A percentile compares a stretch with the other conserved stretches of the same genome.
phyloP scores from a whole-genome alignment of 2,329 filamentous ascomycete species.

The Eutypella sp. region DNA sequence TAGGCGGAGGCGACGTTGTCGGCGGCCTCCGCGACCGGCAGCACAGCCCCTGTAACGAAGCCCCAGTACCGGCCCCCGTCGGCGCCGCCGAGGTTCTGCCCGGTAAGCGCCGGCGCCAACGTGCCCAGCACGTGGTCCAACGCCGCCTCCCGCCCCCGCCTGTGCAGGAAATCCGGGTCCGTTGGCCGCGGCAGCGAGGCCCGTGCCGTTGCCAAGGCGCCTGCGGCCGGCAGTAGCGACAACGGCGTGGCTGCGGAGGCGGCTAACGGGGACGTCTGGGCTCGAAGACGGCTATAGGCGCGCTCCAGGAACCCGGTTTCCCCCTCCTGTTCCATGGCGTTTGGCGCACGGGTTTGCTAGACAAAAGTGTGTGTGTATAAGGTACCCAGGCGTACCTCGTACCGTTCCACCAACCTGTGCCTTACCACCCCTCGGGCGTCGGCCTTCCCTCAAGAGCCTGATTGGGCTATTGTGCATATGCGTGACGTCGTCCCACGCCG shows the following conservation, averaged over 20 bases:
- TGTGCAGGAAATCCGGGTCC: conserved; percentile 27
- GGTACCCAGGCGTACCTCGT: too few species aligned
- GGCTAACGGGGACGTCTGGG: conserved; percentile 2
- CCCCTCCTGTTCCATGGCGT: background rate
- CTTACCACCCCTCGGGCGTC: too few species aligned
- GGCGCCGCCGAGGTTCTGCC: conserved; percentile 48
- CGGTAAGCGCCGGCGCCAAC: conserved; percentile 59
- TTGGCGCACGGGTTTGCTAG: too few species aligned
- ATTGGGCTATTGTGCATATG: too few species aligned
- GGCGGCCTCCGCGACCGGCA: conserved; percentile 74
- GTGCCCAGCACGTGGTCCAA: conserved; percentile 39
- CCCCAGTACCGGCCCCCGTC: conserved; percentile 66
- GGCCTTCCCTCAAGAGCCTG: too few species aligned
- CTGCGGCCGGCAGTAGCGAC: conserved; percentile 34
- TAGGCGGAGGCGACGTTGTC: conserved; percentile 77
- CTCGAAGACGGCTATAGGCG: background rate
- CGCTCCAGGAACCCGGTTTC: conserved; percentile 9
- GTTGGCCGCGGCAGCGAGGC: conserved; percentile 33
- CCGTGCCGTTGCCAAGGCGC: conserved; percentile 32
- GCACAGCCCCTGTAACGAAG: conserved; percentile 79
- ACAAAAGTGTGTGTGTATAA: too few species aligned
- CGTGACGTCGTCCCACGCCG: too few species aligned
- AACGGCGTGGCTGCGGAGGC: conserved; percentile 8
- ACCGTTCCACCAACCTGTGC: too few species aligned
- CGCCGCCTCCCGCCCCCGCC: conserved; percentile 26